Evolutionary conservation across 2,329 filamentous ascomycete species (phyloP).

Genomic region (Chaetomium sp.): DNA sequence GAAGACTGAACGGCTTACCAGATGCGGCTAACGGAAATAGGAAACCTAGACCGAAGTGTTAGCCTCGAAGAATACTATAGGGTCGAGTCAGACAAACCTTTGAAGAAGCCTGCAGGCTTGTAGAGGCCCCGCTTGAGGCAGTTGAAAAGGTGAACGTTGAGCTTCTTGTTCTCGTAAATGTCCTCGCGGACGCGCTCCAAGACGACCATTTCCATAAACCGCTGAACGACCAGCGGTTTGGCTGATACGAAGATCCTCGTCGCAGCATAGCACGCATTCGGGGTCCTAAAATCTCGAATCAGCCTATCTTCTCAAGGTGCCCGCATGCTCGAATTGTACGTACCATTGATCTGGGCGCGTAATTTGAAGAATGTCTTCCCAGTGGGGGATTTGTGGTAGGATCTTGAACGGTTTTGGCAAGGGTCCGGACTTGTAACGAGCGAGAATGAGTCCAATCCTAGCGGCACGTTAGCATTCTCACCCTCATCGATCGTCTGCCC

Average conservation of each 20-base stretch:
- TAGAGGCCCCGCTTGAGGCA: slow-evolving; percentile 72
- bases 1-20: slow-evolving; percentile 39
- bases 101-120: slow-evolving; percentile 91
- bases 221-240: slow-evolving; percentile 76
- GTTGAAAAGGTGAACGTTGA: slow-evolving; percentile 95
- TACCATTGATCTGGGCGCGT: slow-evolving; percentile 34
- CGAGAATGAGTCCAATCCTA: slow-evolving; percentile 83
- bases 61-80: neutral
- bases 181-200: slow-evolving; percentile 90
- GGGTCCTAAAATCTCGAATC: slow-evolving; percentile 50
- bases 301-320: neutral
- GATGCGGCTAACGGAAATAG: slow-evolving; percentile 85
- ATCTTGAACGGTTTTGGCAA: slow-evolving; percentile 98
- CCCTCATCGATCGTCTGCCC: slow-evolving; percentile 21
- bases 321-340: neutral
- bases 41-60: slow-evolving; percentile 51
- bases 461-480: slow-evolving; percentile 28
- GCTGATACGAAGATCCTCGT: slow-evolving; percentile 90
- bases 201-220: slow-evolving; percentile 84
- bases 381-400: slow-evolving; percentile 85
- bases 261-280: slow-evolving; percentile 75
- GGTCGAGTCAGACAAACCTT: slow-evolving; percentile 51
- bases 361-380: slow-evolving; percentile 61
- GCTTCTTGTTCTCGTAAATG: slow-evolving; percentile 89
- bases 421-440: slow-evolving; percentile 93